Percentiles rank a stretch among this genome's conserved stretches.
These are phyloP conservation scores for Geotrichum restrictum DNA, from an alignment of 1,139 yeast genomes.

Conservation along the genomic window DNA sequence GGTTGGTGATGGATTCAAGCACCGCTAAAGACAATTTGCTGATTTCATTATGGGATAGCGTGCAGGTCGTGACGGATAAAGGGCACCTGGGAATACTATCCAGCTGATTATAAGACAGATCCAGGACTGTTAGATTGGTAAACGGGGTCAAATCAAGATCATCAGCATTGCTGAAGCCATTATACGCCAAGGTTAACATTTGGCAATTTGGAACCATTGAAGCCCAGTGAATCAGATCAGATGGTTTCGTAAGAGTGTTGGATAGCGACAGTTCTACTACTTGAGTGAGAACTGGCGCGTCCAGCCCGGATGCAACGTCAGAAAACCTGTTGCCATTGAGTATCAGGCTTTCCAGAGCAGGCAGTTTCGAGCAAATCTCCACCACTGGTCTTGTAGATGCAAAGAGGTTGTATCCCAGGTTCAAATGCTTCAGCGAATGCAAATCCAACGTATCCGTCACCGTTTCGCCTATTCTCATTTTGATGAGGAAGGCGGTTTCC, in stretches of 20 bases:
- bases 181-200: constrained; percentile 49
- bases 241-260: constrained; percentile 36
- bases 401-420: constrained; percentile 61
- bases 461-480: constrained; percentile 11
- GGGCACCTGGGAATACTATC: constrained; percentile 36
- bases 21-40: background rate
- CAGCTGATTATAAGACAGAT: constrained; percentile 48
- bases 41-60: constrained; percentile 31
- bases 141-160: constrained; percentile 12
- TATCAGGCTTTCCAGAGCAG: constrained; percentile 45
- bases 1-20: background rate
- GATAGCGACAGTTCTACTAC: constrained; percentile 39
- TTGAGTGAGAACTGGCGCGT: constrained; percentile 9
- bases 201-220: constrained; percentile 45
- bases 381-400: constrained; percentile 43
- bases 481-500: constrained; percentile 33
- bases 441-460: constrained; percentile 26
- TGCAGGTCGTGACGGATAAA: constrained; percentile 21
- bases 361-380: constrained; percentile 40
- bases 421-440: constrained; percentile 45
- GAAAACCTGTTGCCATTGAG: constrained; percentile 62
- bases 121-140: constrained; percentile 35
- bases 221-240: constrained; percentile 37
- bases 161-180: constrained; percentile 31
- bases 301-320: constrained; percentile 3